phyloP scores from a whole-genome alignment of 495 filamentous ascomycete species.

The Pseudomonodictys pantanalensis region DNA sequence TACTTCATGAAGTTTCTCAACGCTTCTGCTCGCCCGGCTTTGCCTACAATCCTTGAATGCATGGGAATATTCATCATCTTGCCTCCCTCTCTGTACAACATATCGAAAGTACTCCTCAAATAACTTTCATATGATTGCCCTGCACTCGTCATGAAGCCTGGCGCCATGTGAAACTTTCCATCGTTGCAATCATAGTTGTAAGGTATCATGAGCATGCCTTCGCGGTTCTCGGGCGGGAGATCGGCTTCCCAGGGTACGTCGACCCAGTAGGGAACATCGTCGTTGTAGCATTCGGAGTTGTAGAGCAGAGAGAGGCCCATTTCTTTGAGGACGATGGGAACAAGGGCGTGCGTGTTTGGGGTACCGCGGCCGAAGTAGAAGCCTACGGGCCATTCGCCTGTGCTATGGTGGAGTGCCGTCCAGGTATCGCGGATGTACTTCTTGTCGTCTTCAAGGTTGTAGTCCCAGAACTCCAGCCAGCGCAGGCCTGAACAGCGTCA shows the following conservation, averaged over 20 bases:
- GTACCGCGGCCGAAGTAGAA: conserved; percentile 39
- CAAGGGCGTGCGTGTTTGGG: conserved; percentile 34
- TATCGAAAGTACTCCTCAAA: conserved; percentile 37
- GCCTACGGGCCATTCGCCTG: conserved; percentile 37
- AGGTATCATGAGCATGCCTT: conserved; percentile 37
- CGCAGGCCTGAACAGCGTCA: conserved; percentile 7
- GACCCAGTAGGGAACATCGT: conserved; percentile 40
- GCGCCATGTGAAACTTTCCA: conserved; percentile 40
- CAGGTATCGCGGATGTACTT: conserved; percentile 38
- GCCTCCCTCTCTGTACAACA: conserved; percentile 38
- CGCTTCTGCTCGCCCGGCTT: conserved; percentile 36
- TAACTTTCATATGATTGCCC: conserved; percentile 36
- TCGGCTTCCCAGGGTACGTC: conserved; percentile 35
- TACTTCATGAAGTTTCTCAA: conserved; percentile 38
- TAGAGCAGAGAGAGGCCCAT: conserved; percentile 35
- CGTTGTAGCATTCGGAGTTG: conserved; percentile 37
- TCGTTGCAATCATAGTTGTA: conserved; percentile 39
- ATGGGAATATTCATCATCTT: conserved; percentile 42
- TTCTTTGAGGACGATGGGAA: conserved; percentile 32
- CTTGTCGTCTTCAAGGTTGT: conserved; percentile 32
- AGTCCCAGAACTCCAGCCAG: conserved; percentile 40
- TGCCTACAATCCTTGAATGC: conserved; percentile 37
- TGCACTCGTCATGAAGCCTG: conserved; percentile 31
- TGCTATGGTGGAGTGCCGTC: conserved; percentile 31
- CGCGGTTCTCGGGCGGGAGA: conserved; percentile 30